Conservation (phyloP, 805 yeast species). For the Kazachstania martiniae region DNA sequence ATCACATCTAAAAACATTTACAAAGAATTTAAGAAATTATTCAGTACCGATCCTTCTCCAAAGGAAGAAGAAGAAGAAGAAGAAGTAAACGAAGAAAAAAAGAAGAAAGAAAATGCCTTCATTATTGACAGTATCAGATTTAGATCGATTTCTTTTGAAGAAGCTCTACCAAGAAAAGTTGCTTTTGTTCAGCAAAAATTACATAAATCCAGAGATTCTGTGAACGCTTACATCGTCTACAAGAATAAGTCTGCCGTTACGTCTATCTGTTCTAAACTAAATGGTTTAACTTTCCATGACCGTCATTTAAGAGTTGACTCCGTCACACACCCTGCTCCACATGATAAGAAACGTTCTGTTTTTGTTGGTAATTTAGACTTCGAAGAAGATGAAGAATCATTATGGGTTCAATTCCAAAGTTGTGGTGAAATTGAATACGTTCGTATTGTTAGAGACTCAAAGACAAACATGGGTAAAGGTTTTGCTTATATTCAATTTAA, state of each 20-base stretch:
- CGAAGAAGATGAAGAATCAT: conserved; percentile 80
- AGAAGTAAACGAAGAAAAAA: conserved; percentile 6
- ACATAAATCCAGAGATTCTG: conserved; percentile 65
- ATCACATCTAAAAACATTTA: conserved; percentile 51
- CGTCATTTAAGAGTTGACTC: conserved; percentile 87
- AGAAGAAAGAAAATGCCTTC: conserved; percentile 22
- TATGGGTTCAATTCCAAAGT: conserved; percentile 69
- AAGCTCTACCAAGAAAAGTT: conserved; percentile 80
- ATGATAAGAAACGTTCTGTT: conserved; percentile 71
- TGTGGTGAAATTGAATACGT: conserved; percentile 77
- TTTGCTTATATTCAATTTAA: conserved; percentile 91
- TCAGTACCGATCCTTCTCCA: conserved; percentile 24
- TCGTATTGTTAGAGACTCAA: conserved; percentile 81
- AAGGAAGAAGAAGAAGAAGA: conserved; percentile 7
- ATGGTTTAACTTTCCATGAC: conserved; percentile 56
- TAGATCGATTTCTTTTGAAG: conserved; percentile 84
- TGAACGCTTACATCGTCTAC: conserved; percentile 84
- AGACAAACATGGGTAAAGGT: conserved; percentile 94
- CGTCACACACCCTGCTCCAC: conserved; percentile 81
- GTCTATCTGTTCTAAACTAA: conserved; percentile 33
- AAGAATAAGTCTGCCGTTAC: conserved; percentile 37
- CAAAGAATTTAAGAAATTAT: conserved; percentile 56
- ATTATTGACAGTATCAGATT: conserved; percentile 68
- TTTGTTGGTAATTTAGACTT: conserved; percentile 93
- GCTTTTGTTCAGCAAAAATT: conserved; percentile 76